Conservation (phyloP, 345 rosid species). For the Lumnitzera littorea region DNA sequence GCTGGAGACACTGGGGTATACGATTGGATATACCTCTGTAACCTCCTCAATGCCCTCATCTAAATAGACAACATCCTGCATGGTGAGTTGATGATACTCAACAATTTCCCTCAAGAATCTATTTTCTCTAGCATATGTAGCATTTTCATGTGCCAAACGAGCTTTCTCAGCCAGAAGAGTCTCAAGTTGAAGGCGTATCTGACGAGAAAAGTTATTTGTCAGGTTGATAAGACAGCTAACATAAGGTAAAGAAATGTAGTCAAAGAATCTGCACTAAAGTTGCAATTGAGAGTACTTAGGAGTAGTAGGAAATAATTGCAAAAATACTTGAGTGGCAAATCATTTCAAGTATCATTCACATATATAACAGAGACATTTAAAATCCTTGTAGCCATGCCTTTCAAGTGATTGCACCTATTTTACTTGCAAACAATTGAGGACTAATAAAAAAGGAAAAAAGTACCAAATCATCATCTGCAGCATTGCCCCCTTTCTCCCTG, state of each 20-base stretch:
- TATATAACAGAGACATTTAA: neutral
- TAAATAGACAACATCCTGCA: constrained; percentile 92
- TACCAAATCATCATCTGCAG: constrained; percentile 95
- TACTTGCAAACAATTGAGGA: neutral
- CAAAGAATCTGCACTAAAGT: too few species aligned
- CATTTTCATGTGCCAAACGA: constrained; percentile 84
- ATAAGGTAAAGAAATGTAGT: constrained; percentile 1
- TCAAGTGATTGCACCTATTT: neutral
- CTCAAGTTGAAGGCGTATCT: constrained; percentile 97
- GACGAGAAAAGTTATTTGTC: constrained; percentile 3
- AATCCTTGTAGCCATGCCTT: neutral
- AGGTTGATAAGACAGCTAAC: constrained; percentile 5
- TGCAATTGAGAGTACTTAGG: too few species aligned
- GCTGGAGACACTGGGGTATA: constrained; percentile 20
- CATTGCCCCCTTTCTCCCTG: constrained; percentile 68
- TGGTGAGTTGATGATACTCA: constrained; percentile 89
- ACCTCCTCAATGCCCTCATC: constrained; percentile 87
- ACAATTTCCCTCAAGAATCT: constrained; percentile 90
- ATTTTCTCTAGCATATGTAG: constrained; percentile 79
- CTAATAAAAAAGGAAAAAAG: neutral
- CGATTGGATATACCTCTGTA: constrained; percentile 53
- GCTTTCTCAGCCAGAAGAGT: constrained; percentile 94
- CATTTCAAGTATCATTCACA: too few species aligned
- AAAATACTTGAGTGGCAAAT: too few species aligned
- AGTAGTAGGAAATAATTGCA: too few species aligned